Evolutionary conservation across 2,329 filamentous ascomycete species (phyloP), one percentile per base, ranked within the genome.

Genomic region (Fusarium musae): DNA sequence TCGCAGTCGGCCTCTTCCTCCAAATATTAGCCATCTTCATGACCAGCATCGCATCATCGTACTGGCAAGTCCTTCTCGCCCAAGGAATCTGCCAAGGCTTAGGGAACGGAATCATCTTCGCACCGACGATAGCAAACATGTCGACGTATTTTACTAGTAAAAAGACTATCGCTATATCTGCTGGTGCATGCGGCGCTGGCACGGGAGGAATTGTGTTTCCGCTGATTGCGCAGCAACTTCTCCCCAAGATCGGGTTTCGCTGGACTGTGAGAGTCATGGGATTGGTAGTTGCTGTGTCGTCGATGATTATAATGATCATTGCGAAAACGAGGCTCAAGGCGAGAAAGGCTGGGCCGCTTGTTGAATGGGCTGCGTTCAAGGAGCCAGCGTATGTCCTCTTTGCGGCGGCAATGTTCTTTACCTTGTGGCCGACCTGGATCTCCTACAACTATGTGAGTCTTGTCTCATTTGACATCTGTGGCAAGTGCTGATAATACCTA

Each of bases 161-260:
- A n/a, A 85, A 88, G 8, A 86, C 86, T 0, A 81, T 92, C 5
- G 91, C 91, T 2, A 84, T 93, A 23, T 89, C 89, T 0, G 84
- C 91, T 12, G 85, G 85, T 15, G 88, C 90, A 0, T 87, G 86
- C 0, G 92, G 92, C 2, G 89, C 88, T 32, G 87, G 86, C 0
- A 87, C 87, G 0, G 92, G 91, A 2, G 91, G 91, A 0, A 82
- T 92, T 28, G 84, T 93, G 6, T 93, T 91, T 76, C 91, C 91
- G 0, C 83, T 88, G 4, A 84, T 89, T 23, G 84, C 87, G 2
- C 83, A 86, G 75, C 86, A 89, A 60, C 80, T 92, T 16, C 80
- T 92, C 4, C 88, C 90, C 0, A 83, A 82, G 23, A 81, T 92
- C 7, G 91, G 91, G 0, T 93, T 92, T 75, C 84, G 84, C 0